Conservation (phyloP, 495 filamentous ascomycete species). For the Trichoderma orchidacearum region DNA sequence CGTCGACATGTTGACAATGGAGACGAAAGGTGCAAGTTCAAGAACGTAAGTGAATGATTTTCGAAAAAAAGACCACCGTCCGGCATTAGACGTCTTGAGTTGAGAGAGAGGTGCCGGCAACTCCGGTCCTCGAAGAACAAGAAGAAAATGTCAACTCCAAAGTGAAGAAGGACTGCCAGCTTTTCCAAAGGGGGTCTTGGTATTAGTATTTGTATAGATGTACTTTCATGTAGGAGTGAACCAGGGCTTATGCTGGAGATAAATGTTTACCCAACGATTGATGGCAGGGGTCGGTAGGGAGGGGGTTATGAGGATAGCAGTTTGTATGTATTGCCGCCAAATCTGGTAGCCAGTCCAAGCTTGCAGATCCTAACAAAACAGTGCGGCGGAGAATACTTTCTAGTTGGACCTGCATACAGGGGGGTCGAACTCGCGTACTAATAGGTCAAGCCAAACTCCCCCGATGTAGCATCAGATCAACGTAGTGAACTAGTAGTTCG, state of each 20-base stretch:
- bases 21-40: constrained; percentile 7
- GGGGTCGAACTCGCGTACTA: not conserved
- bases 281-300: not conserved
- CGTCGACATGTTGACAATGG: not conserved
- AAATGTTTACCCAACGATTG: not conserved
- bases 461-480: not conserved
- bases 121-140: not conserved
- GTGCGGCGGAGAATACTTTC: not conserved
- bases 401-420: too few species aligned
- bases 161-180: not conserved
- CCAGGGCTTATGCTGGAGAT: not conserved
- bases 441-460: not conserved
- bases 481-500: not conserved
- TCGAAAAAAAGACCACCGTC: not conserved
- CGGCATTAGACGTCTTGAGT: not conserved
- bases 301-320: not conserved
- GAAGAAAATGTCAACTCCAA: not conserved
- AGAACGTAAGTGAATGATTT: not conserved
- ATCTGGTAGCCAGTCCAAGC: too few species aligned
- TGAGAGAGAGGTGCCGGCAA: not conserved
- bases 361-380: not conserved
- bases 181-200: not conserved
- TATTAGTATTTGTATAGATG: not conserved
- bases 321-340: not conserved
- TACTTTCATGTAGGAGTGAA: not conserved